Base-by-base conservation (phyloP, 306 rosid species). In the Vigna angularis region DNA sequence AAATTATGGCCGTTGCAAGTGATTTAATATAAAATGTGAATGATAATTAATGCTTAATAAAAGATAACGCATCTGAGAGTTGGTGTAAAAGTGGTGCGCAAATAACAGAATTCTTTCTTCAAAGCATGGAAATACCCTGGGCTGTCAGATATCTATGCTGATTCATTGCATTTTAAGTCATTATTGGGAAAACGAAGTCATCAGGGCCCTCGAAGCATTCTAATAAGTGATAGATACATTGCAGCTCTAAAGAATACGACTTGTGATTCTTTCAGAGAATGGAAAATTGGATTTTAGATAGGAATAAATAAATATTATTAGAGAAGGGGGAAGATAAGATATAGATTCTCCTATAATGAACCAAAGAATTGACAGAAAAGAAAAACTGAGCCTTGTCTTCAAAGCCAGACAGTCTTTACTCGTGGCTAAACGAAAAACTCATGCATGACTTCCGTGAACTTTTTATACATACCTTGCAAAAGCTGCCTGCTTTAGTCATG, bases 21-120 rank as follows among this genome's bases (percentile, higher is more conserved):
- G 47, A 44, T 45, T 73, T 73, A 44, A 22, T 57, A 42, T 73
- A 15, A 57, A 58, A 4, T 10, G 17, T 59, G 78, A 59, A 59
- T 59, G 48, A 28, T 70, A 30, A 44, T 30, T 28, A 59, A 59
- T 16, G 26, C 32, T 58, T 15, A 56, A 52, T 18, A 38, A 67
- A 26, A 68, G 18, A 56, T 7, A 32, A 49, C 45, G 69, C 56
- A 56, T 77, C 66, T 30, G 26, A 53, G 68, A 69, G 24, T 11
- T 58, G 17, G 28, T 42, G 59, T 45, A 11, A 12, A 45, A 59
- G 49, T 74, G 48, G 7, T 62, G 50, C 16, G 38, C 14, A 36
- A 22, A 42, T 70, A 52, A 22, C 44, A 50, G 2, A 71, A 52
- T n/a, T 75, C 72, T 65, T 76, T 51, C 66, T 34, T 65, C 61